These are phyloP conservation scores for Carex sylvatica DNA, from an alignment of 202 grass and related monocot species.

Conservation along the genomic window DNA sequence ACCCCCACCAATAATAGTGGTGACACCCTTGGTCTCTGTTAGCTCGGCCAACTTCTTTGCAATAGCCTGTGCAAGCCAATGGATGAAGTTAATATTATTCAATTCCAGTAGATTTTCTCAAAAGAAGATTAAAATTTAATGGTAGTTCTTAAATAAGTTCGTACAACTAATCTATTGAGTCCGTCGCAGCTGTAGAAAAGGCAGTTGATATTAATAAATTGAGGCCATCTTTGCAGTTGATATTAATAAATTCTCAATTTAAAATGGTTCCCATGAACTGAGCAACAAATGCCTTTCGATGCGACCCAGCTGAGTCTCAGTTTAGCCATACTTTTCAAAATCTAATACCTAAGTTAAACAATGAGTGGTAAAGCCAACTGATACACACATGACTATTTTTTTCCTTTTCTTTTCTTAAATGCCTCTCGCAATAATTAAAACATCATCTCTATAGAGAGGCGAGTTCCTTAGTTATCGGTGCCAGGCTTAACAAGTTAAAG, in stretches of 20 bases:
- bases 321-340: not conserved
- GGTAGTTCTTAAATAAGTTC: not conserved
- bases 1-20: constrained; percentile 85
- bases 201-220: no score
- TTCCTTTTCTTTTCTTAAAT: not conserved
- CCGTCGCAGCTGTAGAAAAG: no score
- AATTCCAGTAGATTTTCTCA: not conserved
- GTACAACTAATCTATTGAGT: not conserved
- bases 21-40: constrained; percentile 53
- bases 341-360: not conserved
- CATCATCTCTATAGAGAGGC: no score
- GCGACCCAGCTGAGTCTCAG: not conserved
- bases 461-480: no score
- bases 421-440: not conserved
- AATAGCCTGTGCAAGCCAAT: constrained; percentile 44
- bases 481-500: not conserved
- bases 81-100: not conserved
- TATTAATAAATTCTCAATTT: not conserved
- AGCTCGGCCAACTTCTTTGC: constrained; percentile 91
- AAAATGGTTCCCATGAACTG: not conserved
- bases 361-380: not conserved
- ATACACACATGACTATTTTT: not conserved
- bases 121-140: not conserved
- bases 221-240: not conserved
- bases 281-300: not conserved